Evolutionary conservation across 805 yeast species (phyloP).

Genomic region (Grigorovia transvaalensis): DNA sequence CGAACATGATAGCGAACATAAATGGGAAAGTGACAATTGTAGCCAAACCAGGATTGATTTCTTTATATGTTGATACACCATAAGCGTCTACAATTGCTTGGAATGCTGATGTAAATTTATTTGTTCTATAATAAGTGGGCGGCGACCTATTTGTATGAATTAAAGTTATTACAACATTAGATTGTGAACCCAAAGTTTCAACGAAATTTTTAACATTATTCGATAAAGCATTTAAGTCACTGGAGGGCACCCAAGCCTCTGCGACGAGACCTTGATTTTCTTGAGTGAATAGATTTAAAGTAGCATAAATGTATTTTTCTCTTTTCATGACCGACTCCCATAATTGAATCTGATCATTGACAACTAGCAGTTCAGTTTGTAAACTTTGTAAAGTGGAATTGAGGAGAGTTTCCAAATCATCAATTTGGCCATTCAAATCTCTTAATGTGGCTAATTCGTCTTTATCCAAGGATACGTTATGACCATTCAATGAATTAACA

Average conservation of each 20-base stretch:
- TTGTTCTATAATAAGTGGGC: constrained; percentile 91
- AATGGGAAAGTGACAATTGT: constrained; percentile 94
- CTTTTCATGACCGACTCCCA: constrained; percentile 65
- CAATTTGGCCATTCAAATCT: constrained; percentile 37
- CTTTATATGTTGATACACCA: constrained; percentile 87
- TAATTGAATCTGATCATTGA: constrained; percentile 60
- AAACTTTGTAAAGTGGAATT: constrained; percentile 58
- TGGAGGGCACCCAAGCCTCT: constrained; percentile 94
- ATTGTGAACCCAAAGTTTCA: constrained; percentile 28
- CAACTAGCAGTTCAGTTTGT: constrained; percentile 64
- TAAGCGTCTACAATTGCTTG: constrained; percentile 92
- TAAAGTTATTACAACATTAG: constrained; percentile 46
- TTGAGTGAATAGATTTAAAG: constrained; percentile 70
- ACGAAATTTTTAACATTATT: constrained; percentile 46
- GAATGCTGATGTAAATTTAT: constrained; percentile 87
- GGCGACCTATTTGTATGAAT: constrained; percentile 77
- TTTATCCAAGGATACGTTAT: constrained; percentile 38
- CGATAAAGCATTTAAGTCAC: constrained; percentile 59
- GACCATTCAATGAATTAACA: constrained; percentile 84
- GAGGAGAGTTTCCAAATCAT: constrained; percentile 52
- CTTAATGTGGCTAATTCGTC: constrained; percentile 30
- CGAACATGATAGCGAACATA: constrained; percentile 98
- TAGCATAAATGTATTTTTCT: constrained; percentile 74
- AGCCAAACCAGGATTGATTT: constrained; percentile 92
- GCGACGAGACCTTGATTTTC: constrained; percentile 80